Evolutionary conservation across 23 red algal genomes (phyloP), one percentile per base, ranked within the genome.

Genomic region (Cyanidium caldarium): DNA sequence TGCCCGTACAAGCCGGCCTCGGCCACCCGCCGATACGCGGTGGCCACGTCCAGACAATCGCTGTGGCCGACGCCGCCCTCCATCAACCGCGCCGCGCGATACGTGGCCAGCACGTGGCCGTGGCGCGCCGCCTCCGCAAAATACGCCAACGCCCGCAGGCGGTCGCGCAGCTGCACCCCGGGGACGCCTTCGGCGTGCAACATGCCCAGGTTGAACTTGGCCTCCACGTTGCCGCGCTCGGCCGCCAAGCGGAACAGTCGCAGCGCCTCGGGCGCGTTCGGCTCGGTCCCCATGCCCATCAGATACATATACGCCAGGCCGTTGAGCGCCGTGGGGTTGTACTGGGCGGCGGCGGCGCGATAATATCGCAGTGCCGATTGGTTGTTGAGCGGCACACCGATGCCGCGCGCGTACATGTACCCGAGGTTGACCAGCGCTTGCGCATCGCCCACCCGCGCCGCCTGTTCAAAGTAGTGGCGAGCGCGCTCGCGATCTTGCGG

Each of bases 1-100:
- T 72, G 72, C 72, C 77, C 51, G 31, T 10, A 79, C 17, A 57
- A 57, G 40, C 80, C 87, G 36, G 67, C 66, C 46, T 94, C 69
- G 2, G 87, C 87, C 3, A 94, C 80, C n/a, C 44, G 76, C 35
- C 83, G 83, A 20, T 85, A 69, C 35, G 66, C 23, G 38, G 40
- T 14, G 26, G 68, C 71, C 13, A 70, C 81, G 37, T 39, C 43
- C 0, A 33, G 12, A 72, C 87, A 94, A 61, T 72, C 72, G 41
- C 76, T 67, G 42, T 41, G 34, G 1, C 35, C 39, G 34, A 38
- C 56, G 46, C 42, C 17, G 78, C 67, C 38, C 65, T 41, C 29
- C 25, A 57, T 34, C 74, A 74, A n/a, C 41, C 57, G 35, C 69
- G 57, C 38, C 70, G 34, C 61, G 68, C 70, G 44, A 67, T 46